Percentiles rank a stretch among this genome's conserved stretches.
phyloP scores from a whole-genome alignment of 2,329 filamentous ascomycete genomes.

The Talaromyces sp. region DNA sequence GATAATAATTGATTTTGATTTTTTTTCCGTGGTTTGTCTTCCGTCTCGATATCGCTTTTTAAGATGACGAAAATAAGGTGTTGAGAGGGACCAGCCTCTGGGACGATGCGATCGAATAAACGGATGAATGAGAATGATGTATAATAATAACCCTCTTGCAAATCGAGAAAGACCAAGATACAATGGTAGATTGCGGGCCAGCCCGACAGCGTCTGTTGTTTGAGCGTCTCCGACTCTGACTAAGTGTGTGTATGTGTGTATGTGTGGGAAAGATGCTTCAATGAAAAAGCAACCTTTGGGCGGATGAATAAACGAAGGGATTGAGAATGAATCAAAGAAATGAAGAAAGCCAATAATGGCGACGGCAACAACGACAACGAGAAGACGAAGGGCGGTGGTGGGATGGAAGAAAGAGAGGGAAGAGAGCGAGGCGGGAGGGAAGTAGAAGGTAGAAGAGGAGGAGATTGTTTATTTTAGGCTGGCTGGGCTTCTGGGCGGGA shows the following conservation, averaged over 20 bases:
- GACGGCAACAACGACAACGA: conserved; percentile 6
- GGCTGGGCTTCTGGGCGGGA: background rate
- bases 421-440: background rate
- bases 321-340: conserved; percentile 22
- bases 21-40: background rate
- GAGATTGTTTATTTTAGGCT: conserved; percentile 16
- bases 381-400: background rate
- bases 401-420: conserved; percentile 1
- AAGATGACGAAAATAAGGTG: conserved; percentile 4
- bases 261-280: conserved; percentile 11
- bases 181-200: conserved; percentile 34
- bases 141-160: background rate
- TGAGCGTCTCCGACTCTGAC: conserved; percentile 15
- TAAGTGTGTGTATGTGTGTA: conserved; percentile 24
- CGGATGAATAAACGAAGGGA: conserved; percentile 22
- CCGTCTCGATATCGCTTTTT: background rate
- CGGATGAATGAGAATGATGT: conserved; percentile 7
- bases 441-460: background rate
- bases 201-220: conserved; percentile 25
- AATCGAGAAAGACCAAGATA: conserved; percentile 10
- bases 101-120: conserved; percentile 4
- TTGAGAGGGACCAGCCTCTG: conserved; percentile 16
- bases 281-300: conserved; percentile 20
- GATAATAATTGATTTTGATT: background rate
- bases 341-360: conserved; percentile 15